phyloP scores from a whole-genome alignment of 2,329 filamentous ascomycete species.

The Xenosphaeropsis pyriputrescens region DNA sequence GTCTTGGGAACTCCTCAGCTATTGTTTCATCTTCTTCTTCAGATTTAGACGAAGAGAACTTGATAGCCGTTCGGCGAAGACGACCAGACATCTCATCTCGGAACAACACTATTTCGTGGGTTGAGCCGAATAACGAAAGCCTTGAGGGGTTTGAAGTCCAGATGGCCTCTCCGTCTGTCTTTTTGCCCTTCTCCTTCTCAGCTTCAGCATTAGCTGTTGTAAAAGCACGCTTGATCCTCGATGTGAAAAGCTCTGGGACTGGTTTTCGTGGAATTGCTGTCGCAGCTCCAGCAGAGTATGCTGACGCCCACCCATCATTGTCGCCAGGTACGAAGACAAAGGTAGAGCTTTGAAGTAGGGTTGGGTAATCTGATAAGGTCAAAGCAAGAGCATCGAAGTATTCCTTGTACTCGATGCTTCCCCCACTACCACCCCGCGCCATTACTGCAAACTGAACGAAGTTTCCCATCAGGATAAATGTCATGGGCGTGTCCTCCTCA shows the following conservation, averaged over 20 bases:
- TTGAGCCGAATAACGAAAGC: conserved; percentile 71
- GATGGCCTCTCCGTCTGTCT: conserved; percentile 54
- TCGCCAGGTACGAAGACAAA: conserved; percentile 93
- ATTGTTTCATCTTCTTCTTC: conserved; percentile 20
- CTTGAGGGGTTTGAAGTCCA: conserved; percentile 85
- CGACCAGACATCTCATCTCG: conserved; percentile 75
- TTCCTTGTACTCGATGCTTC: conserved; percentile 94
- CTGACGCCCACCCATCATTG: conserved; percentile 91
- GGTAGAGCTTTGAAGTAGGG: conserved; percentile 61
- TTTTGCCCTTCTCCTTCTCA: conserved; percentile 30
- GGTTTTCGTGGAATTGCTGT: conserved; percentile 53
- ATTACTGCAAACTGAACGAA: conserved; percentile 57
- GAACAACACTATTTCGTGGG: conserved; percentile 76
- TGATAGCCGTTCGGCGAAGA: conserved; percentile 61
- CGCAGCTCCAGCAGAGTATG: conserved; percentile 65
- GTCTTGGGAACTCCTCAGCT: conserved; percentile 7
- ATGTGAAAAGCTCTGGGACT: conserved; percentile 84
- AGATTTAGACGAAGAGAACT: conserved; percentile 37
- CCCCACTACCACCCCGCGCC: conserved; percentile 54
- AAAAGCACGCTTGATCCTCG: conserved; percentile 68
- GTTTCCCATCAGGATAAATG: conserved; percentile 75
- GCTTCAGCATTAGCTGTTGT: conserved; percentile 60
- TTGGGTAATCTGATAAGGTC: conserved; percentile 69
- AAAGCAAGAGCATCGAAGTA: conserved; percentile 81
- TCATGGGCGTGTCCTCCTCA: conserved; percentile 52